Evolutionary conservation across 352 stramenopile genomes (phyloP), one percentile per base, ranked within the genome.

Genomic region (Stramenopiles sp.): DNA sequence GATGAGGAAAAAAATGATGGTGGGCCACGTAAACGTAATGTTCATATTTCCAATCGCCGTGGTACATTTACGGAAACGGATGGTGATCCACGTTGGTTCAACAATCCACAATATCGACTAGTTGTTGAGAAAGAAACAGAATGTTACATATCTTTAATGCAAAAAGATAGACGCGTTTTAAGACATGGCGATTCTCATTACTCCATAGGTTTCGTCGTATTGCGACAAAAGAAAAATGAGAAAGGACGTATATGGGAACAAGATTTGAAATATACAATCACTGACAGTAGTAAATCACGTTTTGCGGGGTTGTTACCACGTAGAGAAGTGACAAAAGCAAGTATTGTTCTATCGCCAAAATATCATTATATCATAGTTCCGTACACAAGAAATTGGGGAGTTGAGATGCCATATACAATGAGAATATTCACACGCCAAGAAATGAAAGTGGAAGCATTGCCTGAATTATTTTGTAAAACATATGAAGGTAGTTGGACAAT

Each of bases 321-420:
- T 80, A 88, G 90, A 0, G 90, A 95, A 78, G 84, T 95, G 4
- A 83, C 89, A 0, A 88, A 87, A 63, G 88, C 90, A 77, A 86
- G 90, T 1, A 78, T 95, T 20, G 82, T 84, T 20, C 83, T 96
- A 0, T 87, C 93, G 32, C 86, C 89, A 0, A 85, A 87, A 63
- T 84, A 81, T 20, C 80, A 84, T 20, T 95, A 95, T 79, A 90
- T 89, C 78, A 81, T 96, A 20, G 81, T 95, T 4, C 88, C 90
- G 7, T 92, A 93, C 82, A 91, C 90, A 0, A 85, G 87, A 31
- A 86, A 91, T 79, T 78, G 82, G 32, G 91, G 90, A 78, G 89
- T 92, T 53, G 90, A 95, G 73, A 92, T 93, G 84, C 88, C 93
- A 73, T 96, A 94, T 78, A 93, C 92, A 81, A 79, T 96, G 32